Percentiles rank a stretch among this genome's conserved stretches.
Conservation (phyloP, 768 basidiomycete genomes). For the Naematelia aurantialba region DNA sequence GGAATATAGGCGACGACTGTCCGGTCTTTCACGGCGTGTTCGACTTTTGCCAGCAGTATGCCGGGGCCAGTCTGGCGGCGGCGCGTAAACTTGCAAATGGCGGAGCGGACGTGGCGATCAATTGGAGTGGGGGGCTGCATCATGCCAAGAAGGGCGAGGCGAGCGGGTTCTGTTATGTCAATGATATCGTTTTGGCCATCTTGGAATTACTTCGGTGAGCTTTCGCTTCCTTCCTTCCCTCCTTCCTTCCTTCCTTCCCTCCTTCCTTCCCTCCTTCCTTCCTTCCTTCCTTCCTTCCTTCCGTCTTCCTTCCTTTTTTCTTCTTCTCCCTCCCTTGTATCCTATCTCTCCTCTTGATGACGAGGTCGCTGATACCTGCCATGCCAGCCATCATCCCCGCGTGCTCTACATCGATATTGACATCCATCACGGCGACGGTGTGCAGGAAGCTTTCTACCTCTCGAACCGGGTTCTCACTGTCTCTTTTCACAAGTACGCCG, state of each 20-base stretch:
- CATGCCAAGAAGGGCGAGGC: constrained; percentile 98
- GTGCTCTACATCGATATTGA: constrained; percentile 99
- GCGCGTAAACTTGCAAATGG: constrained; percentile 82
- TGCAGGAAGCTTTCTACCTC: constrained; percentile 96
- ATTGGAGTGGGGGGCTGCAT: constrained; percentile 97
- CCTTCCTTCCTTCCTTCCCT: not conserved
- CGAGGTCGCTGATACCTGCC: constrained; percentile 2
- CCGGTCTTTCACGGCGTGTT: constrained; percentile 94
- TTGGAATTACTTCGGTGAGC: constrained; percentile 78
- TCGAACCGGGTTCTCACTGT: constrained; percentile 98
- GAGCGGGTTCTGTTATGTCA: constrained; percentile 97
- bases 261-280: not conserved
- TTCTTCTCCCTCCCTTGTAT: too few relatives aligned
- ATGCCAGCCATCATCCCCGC: constrained; percentile 74
- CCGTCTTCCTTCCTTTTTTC: too few relatives aligned
- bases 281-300: too few relatives aligned
- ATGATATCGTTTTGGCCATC: constrained; percentile 92
- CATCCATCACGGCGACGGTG: constrained; percentile 97
- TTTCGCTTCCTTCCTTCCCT: not conserved
- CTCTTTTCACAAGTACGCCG: constrained; percentile 98
- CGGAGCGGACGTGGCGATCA: constrained; percentile 90
- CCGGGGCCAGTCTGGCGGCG: constrained; percentile 85
- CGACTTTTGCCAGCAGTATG: constrained; percentile 89
- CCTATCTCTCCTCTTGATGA: not conserved
- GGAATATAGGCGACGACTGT: constrained; percentile 96